Base-by-base conservation (phyloP, 768 basidiomycete species). In the Tylopilus felleus region DNA sequence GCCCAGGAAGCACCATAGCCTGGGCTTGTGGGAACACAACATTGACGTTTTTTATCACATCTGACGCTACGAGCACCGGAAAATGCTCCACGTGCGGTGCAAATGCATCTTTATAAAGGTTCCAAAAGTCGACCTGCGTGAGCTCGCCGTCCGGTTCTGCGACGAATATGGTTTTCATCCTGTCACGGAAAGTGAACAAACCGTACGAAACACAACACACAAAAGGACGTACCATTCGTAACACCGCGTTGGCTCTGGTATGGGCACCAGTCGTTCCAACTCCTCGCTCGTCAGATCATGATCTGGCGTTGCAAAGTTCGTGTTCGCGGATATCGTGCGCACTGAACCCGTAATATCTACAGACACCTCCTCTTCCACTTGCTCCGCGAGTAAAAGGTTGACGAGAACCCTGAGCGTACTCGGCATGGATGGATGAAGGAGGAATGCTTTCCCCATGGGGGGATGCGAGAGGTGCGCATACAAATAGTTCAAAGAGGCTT, bases 51-150 rank as follows among this genome's bases (percentile, higher is more conserved):
- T 96, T 95, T 69, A 99, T 98, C 46, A 97, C 90, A 41, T 99
- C 96, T 1, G 91, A 87, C 0, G 97, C 95, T 3, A 85, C 81
- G 3, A 94, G 80, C 41, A 92, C 66, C 12, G 81, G 80, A 53
- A 81, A 75, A 51, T 76, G 76, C 1, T 83, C 80, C 54, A 77
- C 68, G 63, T 76, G 78, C 1, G 84, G 82, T 1, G 80, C 72
- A 62, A 98, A 97, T 1, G 82, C 82, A 54, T 90, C 88, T 57
- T 88, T 86, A 73, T 99, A 99, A 13, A 94, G 78, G 52, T 83
- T 92, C 95, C 96, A 99, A 64, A 99, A 92, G 51, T 91, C 86
- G 31, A 96, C 93, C 70, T 98, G 97, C 1, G 92, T 93, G 43
- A 98, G 74, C 64, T 94, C 90, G 5, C 88, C 83, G 4, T 88